Evolutionary conservation across 768 basidiomycete species (phyloP), one percentile per base, ranked within the genome.

Genomic region (Collybiopsis confluens): DNA sequence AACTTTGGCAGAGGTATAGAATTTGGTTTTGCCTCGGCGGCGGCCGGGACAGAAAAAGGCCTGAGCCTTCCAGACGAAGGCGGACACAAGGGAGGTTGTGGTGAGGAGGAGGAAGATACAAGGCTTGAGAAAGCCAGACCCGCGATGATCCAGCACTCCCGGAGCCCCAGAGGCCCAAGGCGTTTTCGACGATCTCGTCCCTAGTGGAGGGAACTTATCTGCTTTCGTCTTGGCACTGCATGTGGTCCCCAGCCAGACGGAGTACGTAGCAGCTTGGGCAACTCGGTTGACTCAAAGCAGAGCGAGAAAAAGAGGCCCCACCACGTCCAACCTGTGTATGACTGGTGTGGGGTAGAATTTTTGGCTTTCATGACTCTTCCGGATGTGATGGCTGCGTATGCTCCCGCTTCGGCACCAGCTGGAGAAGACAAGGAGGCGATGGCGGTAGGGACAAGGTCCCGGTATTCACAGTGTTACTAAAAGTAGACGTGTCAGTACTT

Each of bases 281-380:
- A 96, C 92, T 15, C 93, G 84, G 82, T 2, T 82, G 10, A 9
- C 74, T 56, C 76, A 74, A 26, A 75, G 72, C 10, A 81, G 77
- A 35, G 13, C 18, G 13, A 7, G 27, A n/a, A n/a, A n/a, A 33
- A 20, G 33, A 20, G 2, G 35, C 18, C n/a, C 30, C 13, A 5
- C 30, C 30, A 33, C 30, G 7, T n/a, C 33, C 1, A 82, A n/a
- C n/a, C n/a, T n/a, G n/a, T n/a, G n/a, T n/a, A n/a, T n/a, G 77
- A 8, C 81, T 77, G 0, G 81, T 70, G 1, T 80, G 74, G n/a
- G 0, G 89, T 88, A 1, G 81, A 79, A 54, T 90, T 80, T 65
- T 94, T 93, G 33, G 86, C 90, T 59, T 88, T 90, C 53, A 97
- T 74, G 28, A 92, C 86, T 3, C 90, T 84, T 4, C 92, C 92